Base-by-base conservation (phyloP, 345 rosid genomes). In the Citrus hindsii region DNA sequence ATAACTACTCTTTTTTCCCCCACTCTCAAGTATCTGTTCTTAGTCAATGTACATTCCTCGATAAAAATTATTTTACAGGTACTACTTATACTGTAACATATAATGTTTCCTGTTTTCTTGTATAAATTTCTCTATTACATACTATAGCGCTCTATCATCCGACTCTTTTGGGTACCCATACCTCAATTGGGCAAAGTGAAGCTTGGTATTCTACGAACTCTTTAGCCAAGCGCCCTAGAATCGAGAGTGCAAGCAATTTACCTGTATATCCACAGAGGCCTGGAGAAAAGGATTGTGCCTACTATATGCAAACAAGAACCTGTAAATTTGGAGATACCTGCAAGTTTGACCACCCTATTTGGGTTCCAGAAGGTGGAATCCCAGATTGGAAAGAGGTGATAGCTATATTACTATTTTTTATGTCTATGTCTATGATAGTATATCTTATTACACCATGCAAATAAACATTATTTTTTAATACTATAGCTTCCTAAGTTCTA, bases 361-460 rank as follows among this genome's bases (percentile, higher is more conserved):
- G 99, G 99, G 99, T 95, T 92, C 98, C 99, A 24, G 99, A 91
- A 79, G 99, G 98, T 81, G 99, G 99, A 88, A 95, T 95, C 92
- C 98, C 98, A 87, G 94, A 92, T 92, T 95, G 98, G 99, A 95
- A 93, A 95, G 99, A 95, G 99, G 99, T 95, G 99, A 95, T 86
- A 82, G 83, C 87, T 89, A 75, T 91, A 89, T 83, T 87, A 72
- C 84, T 84, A 85, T 85, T 53, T 74, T 81, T 88, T 83, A 86
- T 80, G 78, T 46, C 51, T 46, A 46, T 46, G 51, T 84, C 85
- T 85, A 73, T 85, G 32, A 79, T 76, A 69, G 35, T 74, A 72
- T 79, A 81, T 83, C 30, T 79, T 63, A 82, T 60, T 80, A 78
- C 10, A 64, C 33, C 40, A 53, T 67, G 51, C 67, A 51, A 66